These are phyloP conservation scores for Pontederia paniculata DNA, from an alignment of 176 grass and related monocot species.

Conservation along the genomic window DNA sequence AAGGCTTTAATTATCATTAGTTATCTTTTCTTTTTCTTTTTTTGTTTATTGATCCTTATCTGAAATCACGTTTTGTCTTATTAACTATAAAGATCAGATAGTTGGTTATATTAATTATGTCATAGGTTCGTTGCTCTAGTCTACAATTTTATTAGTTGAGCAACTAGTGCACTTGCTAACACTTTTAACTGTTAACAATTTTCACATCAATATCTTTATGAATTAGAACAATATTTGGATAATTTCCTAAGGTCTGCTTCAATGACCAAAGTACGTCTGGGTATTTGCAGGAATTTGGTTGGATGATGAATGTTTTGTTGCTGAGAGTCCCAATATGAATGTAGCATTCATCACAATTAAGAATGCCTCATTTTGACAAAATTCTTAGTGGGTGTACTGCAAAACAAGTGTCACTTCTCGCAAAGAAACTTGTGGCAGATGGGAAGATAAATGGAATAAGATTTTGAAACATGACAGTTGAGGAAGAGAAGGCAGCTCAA, in stretches of 20 bases:
- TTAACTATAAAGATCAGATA: too few species aligned
- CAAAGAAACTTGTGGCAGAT: slow-evolving; percentile 36
- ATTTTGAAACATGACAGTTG: slow-evolving; percentile 25
- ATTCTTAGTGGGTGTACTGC: slow-evolving; percentile 79
- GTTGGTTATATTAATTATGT: too few species aligned
- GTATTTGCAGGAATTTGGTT: slow-evolving; percentile 68
- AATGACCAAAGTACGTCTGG: slow-evolving; percentile 57
- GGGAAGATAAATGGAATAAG: slow-evolving; percentile 29
- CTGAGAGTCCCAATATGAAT: slow-evolving; percentile 82
- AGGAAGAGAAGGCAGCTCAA: slow-evolving; percentile 31
- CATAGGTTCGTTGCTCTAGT: too few species aligned
- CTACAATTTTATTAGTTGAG: too few species aligned
- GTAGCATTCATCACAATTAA: slow-evolving; percentile 57
- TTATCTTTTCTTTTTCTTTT: too few species aligned
- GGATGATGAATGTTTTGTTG: slow-evolving; percentile 42
- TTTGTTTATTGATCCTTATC: too few species aligned
- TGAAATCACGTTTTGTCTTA: too few species aligned
- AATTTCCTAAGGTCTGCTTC: slow-evolving; percentile 71
- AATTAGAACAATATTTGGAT: slow-evolving; percentile 78
- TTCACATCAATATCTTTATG: slow-evolving; percentile 45
- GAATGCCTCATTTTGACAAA: slow-evolving; percentile 41
- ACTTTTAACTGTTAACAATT: too few species aligned
- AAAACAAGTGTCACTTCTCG: slow-evolving; percentile 46
- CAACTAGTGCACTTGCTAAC: too few species aligned
- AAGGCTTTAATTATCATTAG: too few species aligned